Evolutionary conservation across 306 rosid genomes (phyloP), one percentile per base, ranked within the genome.

Genomic region (Hippophae tibetana): DNA sequence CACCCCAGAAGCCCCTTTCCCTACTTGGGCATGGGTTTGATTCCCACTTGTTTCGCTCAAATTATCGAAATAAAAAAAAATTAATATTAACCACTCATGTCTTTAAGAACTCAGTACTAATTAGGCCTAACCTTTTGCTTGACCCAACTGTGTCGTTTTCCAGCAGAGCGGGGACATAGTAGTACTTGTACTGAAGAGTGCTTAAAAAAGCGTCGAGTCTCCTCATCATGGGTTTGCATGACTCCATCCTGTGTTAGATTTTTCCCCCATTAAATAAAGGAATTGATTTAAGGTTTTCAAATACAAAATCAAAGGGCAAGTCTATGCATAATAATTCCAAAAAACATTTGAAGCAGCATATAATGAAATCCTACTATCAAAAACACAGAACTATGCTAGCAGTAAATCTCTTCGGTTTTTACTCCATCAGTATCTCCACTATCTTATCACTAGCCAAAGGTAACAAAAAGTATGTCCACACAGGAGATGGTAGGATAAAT

Each of bases 221-320:
- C 99, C 75, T 92, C 99, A 72, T 92, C 99, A 73, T 88, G 95
- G 61, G 96, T 88, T 75, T 81, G 85, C 99, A 92, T 92, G 70
- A 92, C 78, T 67, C 99, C 99, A 82, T 88, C 96, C 99, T 92
- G 83, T 65, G 64, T 41, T 27, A 14, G 43, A 47, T 67, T 40
- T 55, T 44, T 14, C 9, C 18, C 47, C 69, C 53, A 66, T 45
- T 49, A 43, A 42, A 8, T 25, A 55, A 25, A 61, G 40, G 40
- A n/a, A 68, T 14, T 38, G 47, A 47, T 9, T 56, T 47, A 23
- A 59, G 10, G 58, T 57, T 55, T 52, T 44, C 54, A 40, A 56
- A 38, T 56, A 57, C 61, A 72, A 52, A 54, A 10, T 44, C 23
- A 56, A 65, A 65, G 53, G 13, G 2, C 59, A 66, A 63, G 50